A percentile compares a stretch with the other conserved stretches of the same genome.
Evolutionary conservation across 306 rosid genomes (phyloP).

Genomic region (Fragaria nilgerrensis): DNA sequence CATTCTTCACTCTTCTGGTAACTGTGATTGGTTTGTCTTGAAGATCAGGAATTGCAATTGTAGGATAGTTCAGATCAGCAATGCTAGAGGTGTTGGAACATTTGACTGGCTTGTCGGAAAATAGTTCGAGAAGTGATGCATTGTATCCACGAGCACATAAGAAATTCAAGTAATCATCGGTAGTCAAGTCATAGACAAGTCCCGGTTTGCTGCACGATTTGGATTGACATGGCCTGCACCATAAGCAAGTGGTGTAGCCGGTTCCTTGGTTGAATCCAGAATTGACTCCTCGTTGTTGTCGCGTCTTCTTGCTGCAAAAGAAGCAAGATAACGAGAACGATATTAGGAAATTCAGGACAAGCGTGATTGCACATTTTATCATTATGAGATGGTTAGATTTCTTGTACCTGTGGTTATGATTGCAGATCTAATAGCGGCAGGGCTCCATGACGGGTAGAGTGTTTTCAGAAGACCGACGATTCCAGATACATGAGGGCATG

Average conservation of each 20-base stretch:
- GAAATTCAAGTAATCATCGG: conserved; percentile 49
- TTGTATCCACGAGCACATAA: conserved; percentile 54
- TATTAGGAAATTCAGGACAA: too few relatives aligned
- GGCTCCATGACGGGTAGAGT: conserved; percentile 48
- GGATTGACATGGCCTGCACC: conserved; percentile 67
- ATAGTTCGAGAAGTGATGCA: conserved; percentile 12
- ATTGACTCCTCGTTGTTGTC: conserved; percentile 20
- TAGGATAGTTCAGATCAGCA: conserved; percentile 53
- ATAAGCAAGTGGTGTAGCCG: conserved; percentile 49
- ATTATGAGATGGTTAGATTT: not conserved
- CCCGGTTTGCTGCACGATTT: conserved; percentile 48
- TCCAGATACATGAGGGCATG: conserved; percentile 58
- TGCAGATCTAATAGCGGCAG: conserved; percentile 52
- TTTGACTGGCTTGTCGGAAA: conserved; percentile 21
- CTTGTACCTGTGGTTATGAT: conserved; percentile 44
- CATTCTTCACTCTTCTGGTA: conserved; percentile 48
- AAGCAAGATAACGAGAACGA: not conserved
- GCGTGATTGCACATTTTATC: not conserved
- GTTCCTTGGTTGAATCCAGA: not conserved
- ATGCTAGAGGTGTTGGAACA: conserved; percentile 34
- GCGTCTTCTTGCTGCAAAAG: conserved; percentile 29
- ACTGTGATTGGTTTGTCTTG: conserved; percentile 3
- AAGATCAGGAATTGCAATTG: conserved; percentile 29
- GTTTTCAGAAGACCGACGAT: conserved; percentile 43
- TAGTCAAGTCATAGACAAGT: conserved; percentile 55